Base-by-base conservation (phyloP, 495 filamentous ascomycete genomes). In the Apodospora peruviana region DNA sequence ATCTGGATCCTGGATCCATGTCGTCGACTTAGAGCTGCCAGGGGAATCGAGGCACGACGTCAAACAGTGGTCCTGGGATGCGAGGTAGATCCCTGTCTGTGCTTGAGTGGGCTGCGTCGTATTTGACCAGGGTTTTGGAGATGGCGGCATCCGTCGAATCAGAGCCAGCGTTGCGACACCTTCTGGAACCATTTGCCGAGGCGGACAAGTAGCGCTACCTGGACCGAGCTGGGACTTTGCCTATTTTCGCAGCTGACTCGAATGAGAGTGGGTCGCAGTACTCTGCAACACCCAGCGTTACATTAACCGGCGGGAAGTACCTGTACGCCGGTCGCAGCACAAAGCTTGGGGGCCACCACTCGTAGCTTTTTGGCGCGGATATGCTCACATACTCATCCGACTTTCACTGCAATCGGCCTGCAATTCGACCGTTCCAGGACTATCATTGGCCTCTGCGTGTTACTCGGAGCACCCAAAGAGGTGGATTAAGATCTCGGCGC, bases 171-270 rank as follows among this genome's bases (percentile, higher is more conserved):
- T 37, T 39, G 20, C 22, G 37, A 21, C 41, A 46, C 51, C 52
- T 60, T 61, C 58, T 64, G 60, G 62, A 61, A 64, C 52, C 46
- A 57, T 56, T 57, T 61, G 52, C 58, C 57, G 62, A 61, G 45
- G 14, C 47, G 36, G 36, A 27, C 40, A 57, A 29, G 56, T 61
- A 53, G 24, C 40, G 18, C 25, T 53, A 58, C 55, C 54, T 58
- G 37, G 25, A 16, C 8, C 23, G 27, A 25, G 19, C 51, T 20
- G 24, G 24, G 39, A 23, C 19, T 42, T 20, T 40, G 48, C 40
- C 44, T 45, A 51, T 16, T 47, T 14, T 29, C 10, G 22, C 22
- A 42, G 50, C 39, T 50, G 40, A 50, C 50, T 46, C 47, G 52
- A 57, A 59, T 59, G 58, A 57, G 43, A 50, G 35, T 40, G 45